Evolutionary conservation across 208 protist genomes (phyloP).

Genomic region (Trichomonas vaginalis): DNA sequence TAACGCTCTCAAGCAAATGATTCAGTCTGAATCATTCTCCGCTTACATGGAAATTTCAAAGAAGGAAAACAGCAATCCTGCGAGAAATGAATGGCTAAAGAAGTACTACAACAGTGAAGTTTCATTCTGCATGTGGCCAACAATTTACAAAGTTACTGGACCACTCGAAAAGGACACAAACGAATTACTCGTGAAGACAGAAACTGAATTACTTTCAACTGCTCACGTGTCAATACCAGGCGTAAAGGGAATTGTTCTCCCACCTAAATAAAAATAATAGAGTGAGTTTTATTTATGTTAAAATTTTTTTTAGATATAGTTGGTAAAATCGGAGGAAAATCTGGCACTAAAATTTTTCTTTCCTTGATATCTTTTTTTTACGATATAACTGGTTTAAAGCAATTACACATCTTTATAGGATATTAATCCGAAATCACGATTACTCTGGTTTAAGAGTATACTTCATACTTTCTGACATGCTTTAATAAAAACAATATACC

Average conservation of each 20-base stretch:
- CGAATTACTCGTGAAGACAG: background rate
- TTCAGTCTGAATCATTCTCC: background rate
- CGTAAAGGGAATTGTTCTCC: background rate
- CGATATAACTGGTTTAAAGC: no score
- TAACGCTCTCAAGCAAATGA: background rate
- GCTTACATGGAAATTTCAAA: background rate
- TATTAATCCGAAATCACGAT: no score
- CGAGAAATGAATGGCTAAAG: background rate
- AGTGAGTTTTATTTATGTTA: no score
- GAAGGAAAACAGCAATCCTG: background rate
- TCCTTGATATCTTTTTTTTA: no score
- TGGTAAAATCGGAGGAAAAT: no score
- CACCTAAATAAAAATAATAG: background rate
- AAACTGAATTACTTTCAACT: background rate
- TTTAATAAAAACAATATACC: no score
- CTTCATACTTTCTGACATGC: no score
- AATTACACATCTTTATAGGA: no score
- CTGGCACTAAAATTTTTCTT: no score
- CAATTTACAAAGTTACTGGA: background rate
- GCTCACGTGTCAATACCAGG: background rate
- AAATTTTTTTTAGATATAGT: no score
- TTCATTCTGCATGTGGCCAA: background rate
- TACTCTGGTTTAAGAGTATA: no score
- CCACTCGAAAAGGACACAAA: background rate
- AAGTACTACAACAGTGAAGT: background rate